Conservation (phyloP, 352 stramenopile genomes). For the Phytophthora boehmeriae region DNA sequence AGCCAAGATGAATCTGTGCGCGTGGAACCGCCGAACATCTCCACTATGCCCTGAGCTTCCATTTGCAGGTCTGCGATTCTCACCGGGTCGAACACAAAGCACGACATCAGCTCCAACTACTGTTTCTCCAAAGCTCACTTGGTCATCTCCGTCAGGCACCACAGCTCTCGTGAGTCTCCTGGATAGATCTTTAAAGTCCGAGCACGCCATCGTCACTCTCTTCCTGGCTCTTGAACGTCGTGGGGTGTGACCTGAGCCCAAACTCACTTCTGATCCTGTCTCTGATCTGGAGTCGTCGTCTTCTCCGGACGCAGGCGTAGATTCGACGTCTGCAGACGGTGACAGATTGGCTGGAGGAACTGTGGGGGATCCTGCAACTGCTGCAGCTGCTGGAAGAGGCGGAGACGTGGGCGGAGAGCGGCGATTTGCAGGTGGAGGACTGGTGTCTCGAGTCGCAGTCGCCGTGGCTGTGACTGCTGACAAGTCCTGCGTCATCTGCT, state of each 20-base stretch:
- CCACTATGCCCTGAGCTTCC: constrained; percentile 3
- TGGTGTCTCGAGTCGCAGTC: constrained; percentile 21
- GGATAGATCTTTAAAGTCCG: constrained; percentile 71
- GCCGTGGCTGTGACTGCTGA: constrained; percentile 9
- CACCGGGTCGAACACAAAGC: constrained; percentile 49
- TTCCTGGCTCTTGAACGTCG: constrained; percentile 35
- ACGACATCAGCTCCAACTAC: constrained; percentile 79
- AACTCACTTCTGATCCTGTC: constrained; percentile 66
- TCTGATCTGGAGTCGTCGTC: constrained; percentile 84
- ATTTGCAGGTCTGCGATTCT: constrained; percentile 13
- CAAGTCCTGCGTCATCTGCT: constrained; percentile 38
- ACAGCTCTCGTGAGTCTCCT: constrained; percentile 62
- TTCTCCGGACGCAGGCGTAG: constrained; percentile 59
- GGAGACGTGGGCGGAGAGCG: constrained; percentile 31
- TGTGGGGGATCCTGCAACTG: constrained; percentile 14
- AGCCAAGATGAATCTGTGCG: constrained; percentile 85
- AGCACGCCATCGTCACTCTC: constrained; percentile 50
- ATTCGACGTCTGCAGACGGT: constrained; percentile 51
- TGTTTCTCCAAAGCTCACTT: constrained; percentile 52
- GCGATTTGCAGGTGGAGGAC: constrained; percentile 20
- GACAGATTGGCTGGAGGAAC: constrained; percentile 33
- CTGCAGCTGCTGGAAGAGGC: constrained; percentile 27
- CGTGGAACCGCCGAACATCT: constrained; percentile 48
- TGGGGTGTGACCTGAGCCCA: constrained; percentile 31
- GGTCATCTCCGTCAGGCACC: constrained; percentile 18